Evolutionary conservation across 2,329 filamentous ascomycete genomes (phyloP).

Genomic region (Xylaria sp.): DNA sequence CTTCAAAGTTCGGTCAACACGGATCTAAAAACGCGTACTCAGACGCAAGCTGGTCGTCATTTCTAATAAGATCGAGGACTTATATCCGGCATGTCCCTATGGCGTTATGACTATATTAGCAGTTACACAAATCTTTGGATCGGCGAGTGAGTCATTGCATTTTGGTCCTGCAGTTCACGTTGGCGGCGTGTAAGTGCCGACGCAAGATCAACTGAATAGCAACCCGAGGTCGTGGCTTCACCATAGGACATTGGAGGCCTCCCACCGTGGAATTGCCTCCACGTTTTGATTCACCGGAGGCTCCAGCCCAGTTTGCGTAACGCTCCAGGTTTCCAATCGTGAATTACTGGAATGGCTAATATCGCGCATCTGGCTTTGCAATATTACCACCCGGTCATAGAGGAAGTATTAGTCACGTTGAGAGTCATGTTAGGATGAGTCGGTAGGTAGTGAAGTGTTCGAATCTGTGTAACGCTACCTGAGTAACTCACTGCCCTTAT

Average conservation of each 20-base stretch:
- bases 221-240: not conserved
- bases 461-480: not conserved
- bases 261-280: not conserved
- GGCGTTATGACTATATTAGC: not conserved
- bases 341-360: not conserved
- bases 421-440: not conserved
- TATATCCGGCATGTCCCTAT: not conserved
- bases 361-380: not conserved
- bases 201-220: not conserved
- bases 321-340: not conserved
- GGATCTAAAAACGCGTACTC: not conserved
- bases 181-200: not conserved
- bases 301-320: not conserved
- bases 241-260: not conserved
- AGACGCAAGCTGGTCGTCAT: not conserved
- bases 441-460: not conserved
- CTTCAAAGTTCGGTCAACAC: not conserved
- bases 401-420: conserved; percentile 1
- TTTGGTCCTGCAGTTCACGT: not conserved
- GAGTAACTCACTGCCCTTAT: not conserved
- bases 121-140: not conserved
- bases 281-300: no score
- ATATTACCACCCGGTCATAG: not conserved
- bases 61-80: not conserved
- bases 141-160: conserved; percentile 7